Evolutionary conservation across 208 protist genomes (phyloP).

Genomic region (Herpetomonas samuelpessoai): DNA sequence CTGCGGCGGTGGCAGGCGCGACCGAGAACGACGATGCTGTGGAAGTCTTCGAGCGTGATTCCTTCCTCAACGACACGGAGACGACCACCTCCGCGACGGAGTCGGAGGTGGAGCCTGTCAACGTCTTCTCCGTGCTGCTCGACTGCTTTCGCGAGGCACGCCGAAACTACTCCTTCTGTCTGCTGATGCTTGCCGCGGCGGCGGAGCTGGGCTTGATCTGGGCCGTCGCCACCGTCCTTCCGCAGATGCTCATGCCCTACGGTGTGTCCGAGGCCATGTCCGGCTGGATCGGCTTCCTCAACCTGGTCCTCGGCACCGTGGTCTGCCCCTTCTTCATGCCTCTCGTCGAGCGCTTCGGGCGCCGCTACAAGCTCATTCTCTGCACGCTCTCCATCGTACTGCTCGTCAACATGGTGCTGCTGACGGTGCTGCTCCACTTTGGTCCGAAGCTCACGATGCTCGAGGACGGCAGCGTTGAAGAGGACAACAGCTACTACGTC

Average conservation of each 20-base stretch:
- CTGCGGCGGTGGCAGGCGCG: too few relatives aligned
- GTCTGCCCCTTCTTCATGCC: constrained; percentile 71
- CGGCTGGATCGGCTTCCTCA: constrained; percentile 73
- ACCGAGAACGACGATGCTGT: constrained; percentile 2
- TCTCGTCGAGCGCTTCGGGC: constrained; percentile 32
- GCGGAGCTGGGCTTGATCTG: constrained; percentile 74
- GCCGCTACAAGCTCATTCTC: constrained; percentile 57
- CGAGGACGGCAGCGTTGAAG: neutral
- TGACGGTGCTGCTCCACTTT: constrained; percentile 59
- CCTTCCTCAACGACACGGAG: too few relatives aligned
- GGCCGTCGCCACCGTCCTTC: constrained; percentile 68
- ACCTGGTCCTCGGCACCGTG: constrained; percentile 59
- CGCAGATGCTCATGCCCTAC: constrained; percentile 67
- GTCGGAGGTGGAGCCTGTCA: constrained; percentile 46
- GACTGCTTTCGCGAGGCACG: constrained; percentile 51
- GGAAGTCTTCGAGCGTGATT: neutral
- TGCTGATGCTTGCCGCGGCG: constrained; percentile 53
- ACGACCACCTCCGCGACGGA: constrained; percentile 15
- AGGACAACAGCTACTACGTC: constrained; percentile 39
- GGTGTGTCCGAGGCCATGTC: constrained; percentile 49
- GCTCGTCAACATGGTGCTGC: constrained; percentile 31
- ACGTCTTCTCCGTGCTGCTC: constrained; percentile 65
- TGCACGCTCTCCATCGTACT: constrained; percentile 34
- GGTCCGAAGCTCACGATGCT: constrained; percentile 39
- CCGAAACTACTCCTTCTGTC: constrained; percentile 48